These are phyloP conservation scores for Coniochaeta pulveracea DNA, from an alignment of 2,329 filamentous ascomycete genomes.

Conservation along the genomic window DNA sequence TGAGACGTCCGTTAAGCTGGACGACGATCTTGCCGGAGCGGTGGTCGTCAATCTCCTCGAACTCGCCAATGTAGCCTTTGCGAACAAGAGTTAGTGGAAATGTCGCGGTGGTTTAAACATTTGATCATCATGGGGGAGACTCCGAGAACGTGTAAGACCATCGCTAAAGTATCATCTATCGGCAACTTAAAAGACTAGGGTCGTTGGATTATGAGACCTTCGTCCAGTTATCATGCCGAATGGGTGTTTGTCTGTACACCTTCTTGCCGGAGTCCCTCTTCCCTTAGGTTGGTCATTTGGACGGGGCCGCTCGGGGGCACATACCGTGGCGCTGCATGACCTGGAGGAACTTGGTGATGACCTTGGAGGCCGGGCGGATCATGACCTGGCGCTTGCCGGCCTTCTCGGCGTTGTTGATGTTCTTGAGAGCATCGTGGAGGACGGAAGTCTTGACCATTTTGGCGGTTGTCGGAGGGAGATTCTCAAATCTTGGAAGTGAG, in stretches of 20 bases:
- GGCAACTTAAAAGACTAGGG: constrained; percentile 99
- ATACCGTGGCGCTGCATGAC: constrained; percentile 99
- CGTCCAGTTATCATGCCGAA: constrained; percentile 99
- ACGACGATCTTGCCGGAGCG: constrained; percentile 99
- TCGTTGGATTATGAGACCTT: constrained; percentile 75
- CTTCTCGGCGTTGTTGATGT: constrained; percentile 99
- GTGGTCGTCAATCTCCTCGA: constrained; percentile 99
- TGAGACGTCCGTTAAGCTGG: constrained; percentile 97
- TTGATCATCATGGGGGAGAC: constrained; percentile 61
- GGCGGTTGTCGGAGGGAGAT: constrained; percentile 57
- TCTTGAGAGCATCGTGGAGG: constrained; percentile 97
- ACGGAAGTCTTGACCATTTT: constrained; percentile 99
- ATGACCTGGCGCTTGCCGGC: constrained; percentile 97
- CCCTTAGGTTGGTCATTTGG: not conserved
- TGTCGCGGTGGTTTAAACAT: constrained; percentile 97
- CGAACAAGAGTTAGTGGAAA: constrained; percentile 38
- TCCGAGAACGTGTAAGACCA: constrained; percentile 97
- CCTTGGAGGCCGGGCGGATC: constrained; percentile 97
- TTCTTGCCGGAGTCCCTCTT: not conserved
- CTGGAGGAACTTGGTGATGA: constrained; percentile 98
- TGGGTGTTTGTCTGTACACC: constrained; percentile 11
- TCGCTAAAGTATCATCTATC: constrained; percentile 77
- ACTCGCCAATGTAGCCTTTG: constrained; percentile 96
- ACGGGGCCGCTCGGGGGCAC: constrained; percentile 25
- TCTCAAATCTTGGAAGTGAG: constrained; percentile 64